phyloP scores from a whole-genome alignment of 2,329 filamentous ascomycete genomes.

The Monilinia aucupariae region DNA sequence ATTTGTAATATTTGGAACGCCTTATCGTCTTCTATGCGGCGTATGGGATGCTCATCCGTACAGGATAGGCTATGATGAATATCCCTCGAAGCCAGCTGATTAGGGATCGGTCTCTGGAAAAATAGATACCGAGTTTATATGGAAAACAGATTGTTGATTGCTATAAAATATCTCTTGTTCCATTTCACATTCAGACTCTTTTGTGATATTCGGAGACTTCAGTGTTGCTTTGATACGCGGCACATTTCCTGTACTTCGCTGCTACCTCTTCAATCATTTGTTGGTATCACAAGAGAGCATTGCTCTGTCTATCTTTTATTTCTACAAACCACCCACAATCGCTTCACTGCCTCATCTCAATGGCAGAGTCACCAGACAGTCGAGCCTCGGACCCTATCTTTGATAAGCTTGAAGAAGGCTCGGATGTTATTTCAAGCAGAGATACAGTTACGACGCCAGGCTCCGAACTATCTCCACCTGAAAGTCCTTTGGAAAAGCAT shows the following conservation, averaged over 20 bases:
- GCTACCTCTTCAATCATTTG: background rate
- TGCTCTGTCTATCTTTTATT: background rate
- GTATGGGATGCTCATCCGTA: conserved; percentile 29
- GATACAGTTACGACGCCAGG: conserved; percentile 28
- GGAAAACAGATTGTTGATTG: background rate
- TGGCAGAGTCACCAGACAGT: conserved; percentile 26
- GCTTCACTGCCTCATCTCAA: conserved; percentile 1
- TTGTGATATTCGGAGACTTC: background rate
- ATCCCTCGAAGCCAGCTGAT: conserved; percentile 31
- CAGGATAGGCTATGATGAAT: conserved; percentile 28
- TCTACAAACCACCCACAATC: background rate
- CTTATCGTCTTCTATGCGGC: conserved; percentile 21
- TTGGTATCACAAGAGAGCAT: background rate
- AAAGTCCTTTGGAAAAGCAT: conserved; percentile 26
- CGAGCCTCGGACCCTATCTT: conserved; percentile 29
- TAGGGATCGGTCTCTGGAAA: conserved; percentile 14
- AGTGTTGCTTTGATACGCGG: background rate
- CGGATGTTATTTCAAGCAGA: conserved; percentile 25
- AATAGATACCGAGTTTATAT: conserved; percentile 1
- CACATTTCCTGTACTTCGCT: background rate
- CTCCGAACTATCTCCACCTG: conserved; percentile 31
- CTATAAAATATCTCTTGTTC: conserved; percentile 11
- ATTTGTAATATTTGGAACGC: conserved; percentile 19
- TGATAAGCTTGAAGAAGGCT: conserved; percentile 28
- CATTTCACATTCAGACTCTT: background rate